phyloP scores from a whole-genome alignment of 768 basidiomycete genomes.

The Cubamyces sp. region DNA sequence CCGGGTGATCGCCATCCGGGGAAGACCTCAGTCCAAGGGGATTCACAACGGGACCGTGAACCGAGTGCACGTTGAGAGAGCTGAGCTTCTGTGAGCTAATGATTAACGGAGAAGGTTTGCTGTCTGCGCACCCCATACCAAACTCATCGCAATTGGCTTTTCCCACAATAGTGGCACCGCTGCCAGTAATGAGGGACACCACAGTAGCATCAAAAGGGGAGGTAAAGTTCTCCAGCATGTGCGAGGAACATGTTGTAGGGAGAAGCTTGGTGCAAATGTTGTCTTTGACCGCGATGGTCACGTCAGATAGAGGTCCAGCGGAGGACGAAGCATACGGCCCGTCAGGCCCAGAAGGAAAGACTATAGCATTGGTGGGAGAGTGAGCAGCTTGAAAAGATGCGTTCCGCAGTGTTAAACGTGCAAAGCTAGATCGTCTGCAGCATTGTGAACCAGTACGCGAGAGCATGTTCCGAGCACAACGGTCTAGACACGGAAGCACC shows the following conservation, averaged over 20 bases:
- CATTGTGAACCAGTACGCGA: conserved; percentile 8
- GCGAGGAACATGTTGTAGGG: conserved; percentile 79
- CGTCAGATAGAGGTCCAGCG: conserved; percentile 38
- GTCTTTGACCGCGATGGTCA: conserved; percentile 78
- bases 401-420: background rate
- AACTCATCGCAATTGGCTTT: conserved; percentile 98
- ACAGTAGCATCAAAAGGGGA: conserved; percentile 91
- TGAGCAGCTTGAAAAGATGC: background rate
- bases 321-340: background rate
- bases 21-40: conserved; percentile 44
- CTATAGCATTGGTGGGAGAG: conserved; percentile 7
- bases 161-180: conserved; percentile 76
- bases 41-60: conserved; percentile 81
- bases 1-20: conserved; percentile 31
- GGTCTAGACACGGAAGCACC: too few relatives aligned
- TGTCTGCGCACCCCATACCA: conserved; percentile 83
- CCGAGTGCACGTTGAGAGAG: conserved; percentile 75
- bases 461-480: conserved; percentile 5
- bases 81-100: conserved; percentile 39
- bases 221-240: conserved; percentile 70
- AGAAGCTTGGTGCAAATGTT: conserved; percentile 75
- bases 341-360: background rate
- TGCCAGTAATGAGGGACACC: conserved; percentile 58
- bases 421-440: background rate
- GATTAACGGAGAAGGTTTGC: conserved; percentile 27